Evolutionary conservation across 768 basidiomycete species (phyloP), one percentile per base, ranked within the genome.

Genomic region (Xerocomellus dryophilus): DNA sequence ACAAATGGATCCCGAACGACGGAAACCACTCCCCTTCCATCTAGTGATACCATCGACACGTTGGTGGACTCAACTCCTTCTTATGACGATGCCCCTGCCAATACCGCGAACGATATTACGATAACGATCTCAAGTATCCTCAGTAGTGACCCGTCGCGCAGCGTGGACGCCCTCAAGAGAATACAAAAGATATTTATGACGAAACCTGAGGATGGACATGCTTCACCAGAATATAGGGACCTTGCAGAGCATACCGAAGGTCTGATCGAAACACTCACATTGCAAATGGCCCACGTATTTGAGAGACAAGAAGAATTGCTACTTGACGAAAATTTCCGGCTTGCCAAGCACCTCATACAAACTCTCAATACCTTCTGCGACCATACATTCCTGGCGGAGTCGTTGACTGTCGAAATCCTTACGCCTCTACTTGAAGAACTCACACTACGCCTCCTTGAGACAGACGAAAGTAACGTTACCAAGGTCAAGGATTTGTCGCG

Each of bases 331-430:
- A 92, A 93, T 63, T 94, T 97, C 74, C 83, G 97, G 38, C 77
- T 99, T 9, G 93, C 95, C 43, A 99, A 99, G 71, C 97, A 98
- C 70, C 82, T 98, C 49, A 96, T 98, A 58, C 95, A 98, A 70
- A 95, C 95, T 0, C 81, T 98, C 27, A 94, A 95, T 63, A 89
- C 90, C 23, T 93, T 98, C 68, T 96, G 94, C 63, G 94, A 98
- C 64, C 92, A 95, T 67, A 72, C 84, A 7, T 81, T 90, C 57
- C 79, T 99, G 44, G 91, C 93, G 11, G 90, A 94, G 67, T 90
- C 90, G 8, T 68, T 98, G 52, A 88, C 90, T 0, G 85, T 93
- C 39, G 86, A 88, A 53, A 90, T 90, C 46, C 71, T 98, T 56
- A 90, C 88, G 10, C 83, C 86, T 1, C 73, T 99, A n/a, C 75